Evolutionary conservation across 371 early-diverging fungal genomes (phyloP), one percentile per base, ranked within the genome.

Genomic region (Mortierella sp.): DNA sequence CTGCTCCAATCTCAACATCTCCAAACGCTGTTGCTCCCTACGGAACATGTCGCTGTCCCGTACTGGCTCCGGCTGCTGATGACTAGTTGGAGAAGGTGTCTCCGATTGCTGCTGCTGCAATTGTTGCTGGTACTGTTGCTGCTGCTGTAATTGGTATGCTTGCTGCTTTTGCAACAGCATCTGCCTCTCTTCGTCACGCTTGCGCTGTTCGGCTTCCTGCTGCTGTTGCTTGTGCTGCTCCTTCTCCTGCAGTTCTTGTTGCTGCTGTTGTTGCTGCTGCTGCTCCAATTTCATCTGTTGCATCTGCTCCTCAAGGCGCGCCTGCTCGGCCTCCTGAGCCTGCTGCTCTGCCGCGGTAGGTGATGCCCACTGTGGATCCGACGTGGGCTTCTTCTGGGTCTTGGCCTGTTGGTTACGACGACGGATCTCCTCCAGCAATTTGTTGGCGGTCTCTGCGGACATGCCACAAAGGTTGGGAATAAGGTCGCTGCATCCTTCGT

Each of bases 381-480:
- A 74, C 19, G 64, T 29, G 14, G 77, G 67, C 14, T 52, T 50
- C 53, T 71, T 74, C 37, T 69, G 69, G 29, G 64, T 63, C 48
- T 71, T 77, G 50, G 68, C 67, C 41, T 45, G 76, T 22, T 77
- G 74, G 63, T 83, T 85, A 22, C 85, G 85, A 34, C 85, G 83
- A 31, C 82, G 76, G 31, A 86, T 78, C 71, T 93, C 95, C 40
- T 88, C 89, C 75, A 95, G 80, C 88, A 96, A 90, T 70, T 94
- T 93, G 78, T 91, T 93, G 9, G 96, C 96, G 70, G 94, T 88
- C 64, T 93, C 92, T 84, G 94, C 91, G 14, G 92, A 89, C 68
- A 98, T 87, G 10, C 98, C 97, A 79, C 99, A 99, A 61, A 95
- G 93, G 74, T 95, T 92, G 50, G 98, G 98, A 2, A 98, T 90